A percentile compares a stretch with the other conserved stretches of the same genome.
Conservation (phyloP, 2,329 filamentous ascomycete species). For the Fusarium mangiferae region DNA sequence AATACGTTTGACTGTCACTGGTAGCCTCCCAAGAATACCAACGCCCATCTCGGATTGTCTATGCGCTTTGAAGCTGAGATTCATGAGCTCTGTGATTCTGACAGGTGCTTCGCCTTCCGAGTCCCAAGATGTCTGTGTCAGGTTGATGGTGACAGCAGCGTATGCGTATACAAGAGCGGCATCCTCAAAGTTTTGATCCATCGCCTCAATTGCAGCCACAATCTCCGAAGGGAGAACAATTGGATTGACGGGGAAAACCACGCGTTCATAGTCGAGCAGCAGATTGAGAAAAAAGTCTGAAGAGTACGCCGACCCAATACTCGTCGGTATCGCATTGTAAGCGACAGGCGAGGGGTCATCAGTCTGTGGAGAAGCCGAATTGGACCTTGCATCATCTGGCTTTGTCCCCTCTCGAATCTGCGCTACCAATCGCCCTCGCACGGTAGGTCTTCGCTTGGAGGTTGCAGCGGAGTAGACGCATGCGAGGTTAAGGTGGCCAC, state of each 20-base stretch:
- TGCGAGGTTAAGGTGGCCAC: constrained; percentile 48
- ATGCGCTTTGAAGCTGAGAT: constrained; percentile 43
- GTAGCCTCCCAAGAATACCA: constrained; percentile 50
- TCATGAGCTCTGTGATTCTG: constrained; percentile 45
- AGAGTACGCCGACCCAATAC: constrained; percentile 33
- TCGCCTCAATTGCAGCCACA: constrained; percentile 45
- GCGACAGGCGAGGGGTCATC: constrained; percentile 10
- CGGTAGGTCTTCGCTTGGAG: constrained; percentile 49
- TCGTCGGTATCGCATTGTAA: constrained; percentile 7
- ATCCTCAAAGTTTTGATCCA: constrained; percentile 49
- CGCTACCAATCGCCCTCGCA: constrained; percentile 50
- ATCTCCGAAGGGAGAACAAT: constrained; percentile 48
- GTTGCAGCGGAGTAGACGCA: constrained; percentile 49
- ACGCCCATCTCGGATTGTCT: constrained; percentile 41
- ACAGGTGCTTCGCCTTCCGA: constrained; percentile 44
- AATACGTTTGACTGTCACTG: constrained; percentile 55
- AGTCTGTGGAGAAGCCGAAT: constrained; percentile 17
- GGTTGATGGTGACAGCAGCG: constrained; percentile 51
- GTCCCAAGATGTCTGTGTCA: constrained; percentile 46
- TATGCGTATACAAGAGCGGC: constrained; percentile 51
- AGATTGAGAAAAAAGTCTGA: constrained; percentile 49
- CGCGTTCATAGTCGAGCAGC: constrained; percentile 48
- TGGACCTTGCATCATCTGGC: constrained; percentile 28
- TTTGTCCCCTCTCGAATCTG: constrained; percentile 46
- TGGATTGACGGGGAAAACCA: constrained; percentile 53